These are phyloP conservation scores for Cerioporus squamosus DNA, from an alignment of 1,284 basidiomycete genomes.

Conservation along the genomic window DNA sequence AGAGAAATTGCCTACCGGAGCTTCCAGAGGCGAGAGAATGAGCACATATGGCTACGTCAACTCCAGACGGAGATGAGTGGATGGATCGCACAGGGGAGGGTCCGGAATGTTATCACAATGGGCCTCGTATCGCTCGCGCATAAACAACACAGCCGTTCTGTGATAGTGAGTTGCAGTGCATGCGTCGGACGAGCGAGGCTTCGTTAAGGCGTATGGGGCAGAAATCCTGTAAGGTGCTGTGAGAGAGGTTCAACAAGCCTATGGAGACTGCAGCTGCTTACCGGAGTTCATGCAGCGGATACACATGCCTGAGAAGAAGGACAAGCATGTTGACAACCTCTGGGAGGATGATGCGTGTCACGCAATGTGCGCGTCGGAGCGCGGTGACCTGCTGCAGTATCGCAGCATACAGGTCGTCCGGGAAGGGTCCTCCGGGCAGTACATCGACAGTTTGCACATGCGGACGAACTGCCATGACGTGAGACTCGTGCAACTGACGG, in stretches of 20 bases:
- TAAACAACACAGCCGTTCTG: not conserved
- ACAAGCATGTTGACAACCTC: not conserved
- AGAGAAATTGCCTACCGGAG: too few species aligned
- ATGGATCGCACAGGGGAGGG: not conserved
- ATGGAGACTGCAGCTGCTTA: not conserved
- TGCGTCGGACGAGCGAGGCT: too few species aligned
- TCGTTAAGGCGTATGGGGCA: not conserved
- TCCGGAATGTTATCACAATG: not conserved
- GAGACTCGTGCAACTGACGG: too few species aligned
- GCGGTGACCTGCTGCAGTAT: not conserved
- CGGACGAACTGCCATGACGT: too few species aligned
- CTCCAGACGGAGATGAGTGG: not conserved
- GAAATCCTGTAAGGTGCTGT: not conserved
- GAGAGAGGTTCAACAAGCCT: too few species aligned
- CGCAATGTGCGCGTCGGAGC: not conserved
- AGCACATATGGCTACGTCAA: too few species aligned
- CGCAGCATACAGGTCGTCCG: not conserved
- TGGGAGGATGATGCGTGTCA: not conserved
- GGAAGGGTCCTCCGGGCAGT: too few species aligned
- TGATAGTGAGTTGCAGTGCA: not conserved
- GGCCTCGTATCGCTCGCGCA: not conserved
- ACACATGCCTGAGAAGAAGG: not conserved
- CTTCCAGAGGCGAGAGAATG: too few species aligned
- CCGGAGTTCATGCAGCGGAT: not conserved
- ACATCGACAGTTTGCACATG: too few species aligned